Base-by-base conservation (phyloP, 495 filamentous ascomycete genomes). In the Talaromyces proteolyticus region DNA sequence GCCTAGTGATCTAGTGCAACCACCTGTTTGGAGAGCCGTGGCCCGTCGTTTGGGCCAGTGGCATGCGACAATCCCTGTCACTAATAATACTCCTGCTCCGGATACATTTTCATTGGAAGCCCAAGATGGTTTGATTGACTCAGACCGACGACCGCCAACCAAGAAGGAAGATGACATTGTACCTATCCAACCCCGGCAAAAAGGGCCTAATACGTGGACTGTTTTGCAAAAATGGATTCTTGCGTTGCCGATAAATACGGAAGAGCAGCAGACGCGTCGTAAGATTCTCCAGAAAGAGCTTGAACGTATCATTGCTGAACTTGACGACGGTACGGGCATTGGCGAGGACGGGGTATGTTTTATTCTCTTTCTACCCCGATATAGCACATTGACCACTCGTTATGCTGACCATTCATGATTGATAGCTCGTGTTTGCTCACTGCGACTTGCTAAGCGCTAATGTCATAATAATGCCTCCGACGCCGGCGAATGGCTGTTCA, bases 401-500 rank as follows among this genome's bases (percentile, higher is more conserved):
- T 68, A 60, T 70, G n/a, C n/a, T n/a, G n/a, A n/a, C n/a, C n/a
- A n/a, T n/a, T n/a, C n/a, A n/a, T 49, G 22, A 44, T 24, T 51
- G 21, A 17, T 62, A 91, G 87, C 75, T 92, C 50, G 81, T 99
- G 19, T 96, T 97, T 72, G 87, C 86, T 24, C 93, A 99, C 69
- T 94, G 91, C 70, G 93, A 99, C 67, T 79, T 99, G 14, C 78
- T 99, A 7, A 88, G 84, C 63, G 93, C 91, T 46, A 99, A 99
- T 62, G 88, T 99, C 48, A 96, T 99, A 53, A 78, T 95, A 43
- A 70, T 82, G n/a, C 87, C 87, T 20, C 60, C 65, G 14, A 55
- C 64, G 11, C 53, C 42, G 12, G 49, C 61, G 12, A 59, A 53
- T 37, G 54, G 56, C 37, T 49, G 69, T 23, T 63, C 64, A 38